Conservation (phyloP, 1,284 basidiomycete species). For the Anthracocystis panici-leucophaei region DNA sequence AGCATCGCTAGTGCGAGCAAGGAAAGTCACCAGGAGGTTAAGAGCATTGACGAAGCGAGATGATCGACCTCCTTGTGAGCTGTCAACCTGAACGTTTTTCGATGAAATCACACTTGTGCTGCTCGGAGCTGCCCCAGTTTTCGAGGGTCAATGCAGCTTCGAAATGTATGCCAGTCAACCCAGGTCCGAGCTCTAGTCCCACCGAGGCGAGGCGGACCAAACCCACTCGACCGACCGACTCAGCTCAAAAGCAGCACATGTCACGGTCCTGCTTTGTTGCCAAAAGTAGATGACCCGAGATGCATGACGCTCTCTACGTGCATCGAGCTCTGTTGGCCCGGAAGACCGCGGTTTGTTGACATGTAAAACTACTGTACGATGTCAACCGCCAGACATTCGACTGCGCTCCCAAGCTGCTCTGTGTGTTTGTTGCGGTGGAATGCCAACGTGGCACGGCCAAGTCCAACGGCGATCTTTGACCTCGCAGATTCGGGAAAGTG, state of each 20-base stretch:
- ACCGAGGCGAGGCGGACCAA: neutral
- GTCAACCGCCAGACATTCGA: no score
- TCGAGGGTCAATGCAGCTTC: neutral
- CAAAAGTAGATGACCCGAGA: neutral
- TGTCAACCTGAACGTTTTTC: neutral
- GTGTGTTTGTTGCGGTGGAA: no score
- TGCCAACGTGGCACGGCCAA: no score
- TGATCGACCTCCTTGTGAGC: conserved; percentile 4
- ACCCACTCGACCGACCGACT: neutral
- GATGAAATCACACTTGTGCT: conserved; percentile 1
- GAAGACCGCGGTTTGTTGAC: conserved; percentile 7
- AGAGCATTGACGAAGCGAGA: neutral
- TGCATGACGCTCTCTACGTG: conserved; percentile 2
- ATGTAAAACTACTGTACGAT: neutral
- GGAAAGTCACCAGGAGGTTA: neutral
- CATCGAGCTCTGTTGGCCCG: neutral
- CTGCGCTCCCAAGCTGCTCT: no score
- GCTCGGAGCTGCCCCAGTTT: neutral
- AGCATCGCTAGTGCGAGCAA: neutral
- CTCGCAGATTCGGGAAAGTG: no score
- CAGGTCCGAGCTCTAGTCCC: conserved; percentile 2
- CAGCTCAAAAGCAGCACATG: neutral
- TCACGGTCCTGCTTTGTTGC: neutral
- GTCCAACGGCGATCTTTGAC: no score
- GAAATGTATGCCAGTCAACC: neutral